phyloP scores from a whole-genome alignment of 352 stramenopile species.

The Elongisporangium prolatum region DNA sequence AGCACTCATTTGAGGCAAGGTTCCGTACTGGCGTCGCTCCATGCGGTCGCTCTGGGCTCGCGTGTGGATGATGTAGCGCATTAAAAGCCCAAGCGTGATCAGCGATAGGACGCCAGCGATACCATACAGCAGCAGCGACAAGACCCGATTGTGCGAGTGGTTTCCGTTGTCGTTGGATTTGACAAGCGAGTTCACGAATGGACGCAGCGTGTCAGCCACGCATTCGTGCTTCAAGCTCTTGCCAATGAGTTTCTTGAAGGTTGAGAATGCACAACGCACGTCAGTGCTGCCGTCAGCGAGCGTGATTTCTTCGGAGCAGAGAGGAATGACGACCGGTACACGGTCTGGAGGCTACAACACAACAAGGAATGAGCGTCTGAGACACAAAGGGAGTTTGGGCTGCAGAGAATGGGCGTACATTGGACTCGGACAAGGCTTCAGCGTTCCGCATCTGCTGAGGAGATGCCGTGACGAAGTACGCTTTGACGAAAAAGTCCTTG shows the following conservation, averaged over 20 bases:
- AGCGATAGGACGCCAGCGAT: too few species aligned
- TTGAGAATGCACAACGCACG: slow-evolving; percentile 54
- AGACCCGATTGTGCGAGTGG: too few species aligned
- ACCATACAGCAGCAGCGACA: too few species aligned
- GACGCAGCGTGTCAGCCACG: slow-evolving; percentile 62
- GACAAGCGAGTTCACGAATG: slow-evolving; percentile 53
- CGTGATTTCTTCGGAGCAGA: slow-evolving; percentile 59
- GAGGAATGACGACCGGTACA: slow-evolving; percentile 62
- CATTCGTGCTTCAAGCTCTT: slow-evolving; percentile 62
- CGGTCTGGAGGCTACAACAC: slow-evolving; percentile 41
- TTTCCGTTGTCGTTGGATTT: slow-evolving; percentile 4
- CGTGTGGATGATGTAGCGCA: too few species aligned
- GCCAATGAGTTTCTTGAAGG: slow-evolving; percentile 66
- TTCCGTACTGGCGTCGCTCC: neutral
- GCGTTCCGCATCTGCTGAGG: slow-evolving; percentile 67
- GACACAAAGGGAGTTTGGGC: neutral
- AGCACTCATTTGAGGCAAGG: too few species aligned
- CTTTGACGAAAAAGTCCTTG: slow-evolving; percentile 58
- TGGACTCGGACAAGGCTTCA: slow-evolving; percentile 42
- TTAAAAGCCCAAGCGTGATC: too few species aligned
- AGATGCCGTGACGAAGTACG: slow-evolving; percentile 66
- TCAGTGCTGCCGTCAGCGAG: slow-evolving; percentile 31
- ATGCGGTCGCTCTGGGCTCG: neutral
- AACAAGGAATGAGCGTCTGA: slow-evolving; percentile 1
- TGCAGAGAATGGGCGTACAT: slow-evolving; percentile 24